phyloP scores from a whole-genome alignment of 2,329 filamentous ascomycete genomes.

The Bimuria novae-zelandiae region DNA sequence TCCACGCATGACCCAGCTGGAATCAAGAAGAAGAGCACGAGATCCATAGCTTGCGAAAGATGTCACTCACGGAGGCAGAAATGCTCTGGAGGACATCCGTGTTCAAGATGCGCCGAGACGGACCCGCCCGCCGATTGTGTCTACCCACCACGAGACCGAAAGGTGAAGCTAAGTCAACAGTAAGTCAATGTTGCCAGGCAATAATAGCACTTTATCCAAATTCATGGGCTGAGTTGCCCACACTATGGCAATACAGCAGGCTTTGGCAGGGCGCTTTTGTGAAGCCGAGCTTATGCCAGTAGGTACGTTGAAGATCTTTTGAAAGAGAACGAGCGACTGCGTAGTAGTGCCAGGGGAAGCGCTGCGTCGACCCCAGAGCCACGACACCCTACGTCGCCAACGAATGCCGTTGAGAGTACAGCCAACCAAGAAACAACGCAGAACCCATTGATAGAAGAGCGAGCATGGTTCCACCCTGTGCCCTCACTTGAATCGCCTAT shows the following conservation, averaged over 20 bases:
- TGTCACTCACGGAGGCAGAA: slow-evolving; percentile 4
- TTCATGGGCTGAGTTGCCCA: not conserved
- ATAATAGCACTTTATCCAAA: not conserved
- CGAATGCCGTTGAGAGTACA: not conserved
- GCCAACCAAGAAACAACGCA: slow-evolving; percentile 31
- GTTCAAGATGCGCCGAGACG: not conserved
- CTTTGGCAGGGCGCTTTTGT: not conserved
- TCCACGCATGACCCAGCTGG: not conserved
- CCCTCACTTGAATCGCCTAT: slow-evolving; percentile 40
- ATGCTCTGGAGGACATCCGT: slow-evolving; percentile 1
- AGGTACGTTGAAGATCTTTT: slow-evolving; percentile 37
- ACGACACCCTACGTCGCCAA: not conserved
- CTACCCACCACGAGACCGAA: slow-evolving; percentile 4
- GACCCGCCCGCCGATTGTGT: not conserved
- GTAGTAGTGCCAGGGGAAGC: slow-evolving; percentile 12
- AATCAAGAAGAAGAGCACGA: not conserved
- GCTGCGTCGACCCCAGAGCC: not conserved
- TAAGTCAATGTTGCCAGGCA: not conserved
- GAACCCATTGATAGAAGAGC: slow-evolving; percentile 43
- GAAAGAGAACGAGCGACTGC: slow-evolving; percentile 37
- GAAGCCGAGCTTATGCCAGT: not conserved
- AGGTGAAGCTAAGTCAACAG: slow-evolving; percentile 8
- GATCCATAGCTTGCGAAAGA: slow-evolving; percentile 2
- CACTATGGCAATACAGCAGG: not conserved
- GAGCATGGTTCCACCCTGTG: slow-evolving; percentile 44